These are phyloP conservation scores for Hymenoscyphus occultus DNA, from an alignment of 2,329 filamentous ascomycete species.

Conservation along the genomic window DNA sequence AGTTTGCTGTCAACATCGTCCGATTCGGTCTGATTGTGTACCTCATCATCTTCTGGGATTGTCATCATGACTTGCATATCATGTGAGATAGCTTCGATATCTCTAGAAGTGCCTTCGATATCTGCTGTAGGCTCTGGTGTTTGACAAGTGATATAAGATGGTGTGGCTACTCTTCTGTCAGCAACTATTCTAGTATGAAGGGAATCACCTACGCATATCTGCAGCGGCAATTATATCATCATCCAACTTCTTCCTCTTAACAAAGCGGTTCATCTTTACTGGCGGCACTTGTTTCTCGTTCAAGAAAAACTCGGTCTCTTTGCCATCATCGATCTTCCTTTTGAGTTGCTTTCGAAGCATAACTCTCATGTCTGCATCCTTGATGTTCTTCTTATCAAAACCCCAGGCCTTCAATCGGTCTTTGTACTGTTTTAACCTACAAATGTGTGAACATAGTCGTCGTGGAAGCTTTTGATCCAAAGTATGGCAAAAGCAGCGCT, in stretches of 20 bases:
- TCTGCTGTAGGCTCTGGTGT: not conserved
- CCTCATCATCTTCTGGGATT: not conserved
- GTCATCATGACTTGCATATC: not conserved
- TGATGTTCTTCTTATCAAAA: not conserved
- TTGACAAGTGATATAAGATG: not conserved
- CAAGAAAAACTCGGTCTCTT: not conserved
- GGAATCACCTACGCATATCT: not conserved
- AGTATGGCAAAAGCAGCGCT: too few relatives aligned
- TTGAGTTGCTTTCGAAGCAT: not conserved
- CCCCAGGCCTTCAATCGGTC: not conserved
- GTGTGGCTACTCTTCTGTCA: not conserved
- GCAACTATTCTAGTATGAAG: not conserved
- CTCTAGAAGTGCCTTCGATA: not conserved
- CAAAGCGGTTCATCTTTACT: not conserved
- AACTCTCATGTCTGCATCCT: not conserved
- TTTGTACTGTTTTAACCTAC: not conserved
- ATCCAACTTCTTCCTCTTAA: not conserved
- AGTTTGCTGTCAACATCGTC: too few relatives aligned
- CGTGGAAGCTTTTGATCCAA: not conserved
- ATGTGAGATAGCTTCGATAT: not conserved
- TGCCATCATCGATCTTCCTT: not conserved
- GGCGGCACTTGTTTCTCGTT: not conserved
- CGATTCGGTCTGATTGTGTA: not conserved
- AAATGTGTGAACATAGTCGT: not conserved
- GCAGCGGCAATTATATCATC: not conserved